Evolutionary conservation across 1,139 yeast species (phyloP), one percentile per base, ranked within the genome.

Genomic region (Geotrichum australiense): DNA sequence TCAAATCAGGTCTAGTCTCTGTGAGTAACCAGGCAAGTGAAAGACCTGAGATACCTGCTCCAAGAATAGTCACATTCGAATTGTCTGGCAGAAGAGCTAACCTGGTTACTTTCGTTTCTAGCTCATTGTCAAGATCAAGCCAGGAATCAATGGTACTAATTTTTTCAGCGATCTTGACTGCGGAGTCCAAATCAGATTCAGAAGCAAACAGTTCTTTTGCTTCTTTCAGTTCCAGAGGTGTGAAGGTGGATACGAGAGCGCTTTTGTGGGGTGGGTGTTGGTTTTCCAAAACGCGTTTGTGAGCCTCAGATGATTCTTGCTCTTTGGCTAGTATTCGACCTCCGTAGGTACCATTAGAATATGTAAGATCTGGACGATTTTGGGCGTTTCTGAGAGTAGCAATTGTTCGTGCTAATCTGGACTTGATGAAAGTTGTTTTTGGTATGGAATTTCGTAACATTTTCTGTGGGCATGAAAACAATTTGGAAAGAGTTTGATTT

Each of bases 41-140:
- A 3, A 91, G 68, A 0, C 97, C 97, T 1, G 95, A 81, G 2
- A 89, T 73, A 0, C 98, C 98, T 0, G 84, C 83, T 0, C 98
- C 98, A 2, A 86, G 58, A 0, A 89, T 56, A 1, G 53, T 53
- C 22, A 63, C 46, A 11, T 51, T 50, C 11, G 57, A 61, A 10
- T 57, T 56, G 2, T 43, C 28, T 14, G 50, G 41, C 25, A 63
- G 39, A 22, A 57, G 52, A 26, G 53, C 55, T 14, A 63, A 43
- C 43, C 62, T 20, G 43, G 61, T 40, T 41, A 56, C 34, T 35
- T 41, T 33, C 7, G 51, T 41, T 44, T 57, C 66, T 50, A 59
- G 39, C 33, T 53, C 49, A 14, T 52, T 51, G 4, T 26, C 19
- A 19, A 43, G 19, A 11, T 33, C 39, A 7, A 21, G 24, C 47